These are phyloP conservation scores for Serendipita sp. DNA, from an alignment of 768 basidiomycete genomes.

Conservation along the genomic window DNA sequence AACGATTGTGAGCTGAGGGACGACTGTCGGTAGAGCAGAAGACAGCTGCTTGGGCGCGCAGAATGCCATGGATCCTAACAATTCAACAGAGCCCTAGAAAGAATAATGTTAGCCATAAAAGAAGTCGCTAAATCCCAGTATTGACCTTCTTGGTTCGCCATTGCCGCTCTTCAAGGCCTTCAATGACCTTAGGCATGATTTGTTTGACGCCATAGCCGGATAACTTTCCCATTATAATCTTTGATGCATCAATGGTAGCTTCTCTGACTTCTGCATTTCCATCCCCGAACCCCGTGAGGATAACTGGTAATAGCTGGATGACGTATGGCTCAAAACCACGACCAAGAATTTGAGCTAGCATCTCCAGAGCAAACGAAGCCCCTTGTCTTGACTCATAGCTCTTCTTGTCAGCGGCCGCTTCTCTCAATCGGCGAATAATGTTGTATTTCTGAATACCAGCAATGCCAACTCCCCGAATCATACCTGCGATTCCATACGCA, in stretches of 20 bases:
- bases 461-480: conserved; percentile 82
- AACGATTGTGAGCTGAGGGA: conserved; percentile 86
- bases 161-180: conserved; percentile 91
- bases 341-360: conserved; percentile 69
- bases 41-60: conserved; percentile 93
- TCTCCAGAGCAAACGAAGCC: conserved; percentile 89
- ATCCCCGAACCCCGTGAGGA: conserved; percentile 80
- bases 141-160: conserved; percentile 78
- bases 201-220: conserved; percentile 93
- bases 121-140: background rate
- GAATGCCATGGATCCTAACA: conserved; percentile 97
- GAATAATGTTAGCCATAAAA: background rate
- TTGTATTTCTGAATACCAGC: conserved; percentile 70
- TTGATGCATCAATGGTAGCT: conserved; percentile 80
- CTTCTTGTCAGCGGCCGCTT: conserved; percentile 80
- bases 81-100: conserved; percentile 71
- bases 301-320: conserved; percentile 62
- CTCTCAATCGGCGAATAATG: conserved; percentile 53
- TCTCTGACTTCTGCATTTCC: conserved; percentile 75
- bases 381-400: conserved; percentile 77
- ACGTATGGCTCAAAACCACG: conserved; percentile 91
- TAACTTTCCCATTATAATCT: conserved; percentile 88
- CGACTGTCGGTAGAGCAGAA: conserved; percentile 86
- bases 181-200: conserved; percentile 76
- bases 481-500: conserved; percentile 88